Evolutionary conservation across 306 rosid genomes (phyloP).

Genomic region (Chamaecrista fasciculata): DNA sequence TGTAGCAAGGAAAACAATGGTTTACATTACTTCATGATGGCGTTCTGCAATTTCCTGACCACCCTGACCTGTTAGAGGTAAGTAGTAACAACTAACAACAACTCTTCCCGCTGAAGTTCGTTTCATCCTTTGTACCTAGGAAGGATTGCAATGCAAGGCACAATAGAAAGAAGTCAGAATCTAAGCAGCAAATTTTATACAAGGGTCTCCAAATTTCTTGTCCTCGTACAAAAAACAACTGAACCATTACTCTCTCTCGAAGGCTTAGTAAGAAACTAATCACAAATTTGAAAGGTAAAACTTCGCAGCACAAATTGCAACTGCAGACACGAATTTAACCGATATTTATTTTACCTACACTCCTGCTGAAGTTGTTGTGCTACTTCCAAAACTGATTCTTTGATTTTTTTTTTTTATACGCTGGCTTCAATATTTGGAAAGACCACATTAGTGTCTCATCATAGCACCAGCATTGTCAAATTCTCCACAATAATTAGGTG

Average conservation of each 20-base stretch:
- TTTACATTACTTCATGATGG: slow-evolving; percentile 36
- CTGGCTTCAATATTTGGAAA: slow-evolving; percentile 89
- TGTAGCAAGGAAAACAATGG: slow-evolving; percentile 39
- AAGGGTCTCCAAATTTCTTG: slow-evolving; percentile 14
- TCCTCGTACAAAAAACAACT: slow-evolving; percentile 4
- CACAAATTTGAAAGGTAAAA: slow-evolving; percentile 1
- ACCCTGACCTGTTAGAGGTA: slow-evolving; percentile 33
- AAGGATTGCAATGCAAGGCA: slow-evolving; percentile 72
- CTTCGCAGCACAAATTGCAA: neutral
- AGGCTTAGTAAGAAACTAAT: slow-evolving; percentile 16
- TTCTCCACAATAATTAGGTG: slow-evolving; percentile 96
- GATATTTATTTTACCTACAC: slow-evolving; percentile 45
- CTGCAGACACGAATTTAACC: neutral
- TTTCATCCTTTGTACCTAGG: slow-evolving; percentile 58
- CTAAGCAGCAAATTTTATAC: neutral
- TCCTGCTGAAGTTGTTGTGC: slow-evolving; percentile 59
- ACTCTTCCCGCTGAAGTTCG: slow-evolving; percentile 29
- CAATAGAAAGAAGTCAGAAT: slow-evolving; percentile 11
- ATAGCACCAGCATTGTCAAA: slow-evolving; percentile 97
- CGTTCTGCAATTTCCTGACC: slow-evolving; percentile 35
- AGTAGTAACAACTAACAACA: no score
- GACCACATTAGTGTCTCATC: slow-evolving; percentile 96
- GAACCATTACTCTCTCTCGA: neutral
- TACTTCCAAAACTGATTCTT: slow-evolving; percentile 60
- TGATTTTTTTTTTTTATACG: slow-evolving; percentile 59